Percentiles rank a stretch among this genome's conserved stretches.
These are phyloP conservation scores for Colletotrichum scovillei DNA, from an alignment of 2,329 filamentous ascomycete genomes.

Conservation along the genomic window DNA sequence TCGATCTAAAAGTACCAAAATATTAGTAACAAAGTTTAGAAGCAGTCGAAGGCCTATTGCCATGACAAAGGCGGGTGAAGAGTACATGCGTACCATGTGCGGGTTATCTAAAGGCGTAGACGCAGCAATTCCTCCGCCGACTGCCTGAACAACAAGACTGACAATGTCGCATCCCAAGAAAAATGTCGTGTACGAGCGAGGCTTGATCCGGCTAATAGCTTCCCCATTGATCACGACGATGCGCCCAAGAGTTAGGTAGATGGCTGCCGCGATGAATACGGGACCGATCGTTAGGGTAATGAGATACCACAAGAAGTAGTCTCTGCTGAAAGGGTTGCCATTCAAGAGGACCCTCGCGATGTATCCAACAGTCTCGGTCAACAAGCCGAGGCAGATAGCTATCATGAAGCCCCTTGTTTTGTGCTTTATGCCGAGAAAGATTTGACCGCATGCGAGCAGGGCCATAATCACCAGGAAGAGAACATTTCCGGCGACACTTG, in stretches of 20 bases:
- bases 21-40: not conserved
- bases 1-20: slow-evolving; percentile 2
- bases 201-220: slow-evolving; percentile 16
- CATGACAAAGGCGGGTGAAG: not conserved
- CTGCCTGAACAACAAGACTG: slow-evolving; percentile 10
- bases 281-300: slow-evolving; percentile 41
- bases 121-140: slow-evolving; percentile 12
- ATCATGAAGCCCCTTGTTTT: slow-evolving; percentile 39
- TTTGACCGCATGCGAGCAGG: not conserved
- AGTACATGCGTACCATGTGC: not conserved
- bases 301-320: slow-evolving; percentile 33
- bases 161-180: slow-evolving; percentile 15
- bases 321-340: slow-evolving; percentile 18
- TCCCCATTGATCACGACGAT: slow-evolving; percentile 39
- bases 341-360: slow-evolving; percentile 36
- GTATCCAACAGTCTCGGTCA: slow-evolving; percentile 39
- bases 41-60: not conserved
- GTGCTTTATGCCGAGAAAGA: slow-evolving; percentile 38
- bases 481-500: not conserved
- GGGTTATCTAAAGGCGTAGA: slow-evolving; percentile 13
- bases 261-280: slow-evolving; percentile 40
- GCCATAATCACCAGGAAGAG: not conserved
- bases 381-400: slow-evolving; percentile 38
- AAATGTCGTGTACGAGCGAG: slow-evolving; percentile 13
- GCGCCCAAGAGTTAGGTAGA: slow-evolving; percentile 40